Base-by-base conservation (phyloP, 768 basidiomycete genomes). In the Postia placenta region DNA sequence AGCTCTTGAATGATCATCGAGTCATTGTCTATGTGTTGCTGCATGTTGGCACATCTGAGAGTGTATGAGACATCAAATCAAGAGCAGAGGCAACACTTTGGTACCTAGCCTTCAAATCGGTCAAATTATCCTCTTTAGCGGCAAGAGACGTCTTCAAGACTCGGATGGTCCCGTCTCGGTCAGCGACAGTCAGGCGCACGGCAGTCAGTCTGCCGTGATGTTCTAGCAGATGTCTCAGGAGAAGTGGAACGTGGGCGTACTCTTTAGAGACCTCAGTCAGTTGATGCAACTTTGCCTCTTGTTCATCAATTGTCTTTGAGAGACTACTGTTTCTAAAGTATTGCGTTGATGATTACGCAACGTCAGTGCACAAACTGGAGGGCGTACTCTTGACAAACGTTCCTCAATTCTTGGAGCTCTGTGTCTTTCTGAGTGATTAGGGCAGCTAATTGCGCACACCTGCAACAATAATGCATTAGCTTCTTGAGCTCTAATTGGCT, bases 371-470 rank as follows among this genome's bases (percentile, higher is more conserved):
- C 2, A 15, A 24, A 35, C n/a, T 11, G 11, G 19, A 7, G 30
- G 11, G 50, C 57, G 11, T 43, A 58, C 59, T 59, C 49, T 7
- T 36, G 1, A n/a, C 51, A 45, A 11, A 55, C 48, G 5, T 3
- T n/a, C 0, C 27, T 3, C 22, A 59, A 23, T 9, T n/a, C 20
- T 25, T 53, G 47, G 2, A 60, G 28, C 17, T 56, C 53, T 5
- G 24, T 33, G 5, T 51, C 45, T 35, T 60, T 55, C n/a, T 37
- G 11, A 11, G 27, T n/a, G 6, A 58, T 27, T 0, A 47, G 12
- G 14, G 1, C 30, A 6, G 44, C 33, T 15, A 60, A 17, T 4
- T 52, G 37, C 11, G 42, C 24, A 12, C 51, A 49, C 25, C 61
- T 58, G 35, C 4, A 30, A 37, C n/a, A 23, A 28, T n/a, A 22